Evolutionary conservation across 345 rosid genomes (phyloP).

Genomic region (Nephelium lappaceum): DNA sequence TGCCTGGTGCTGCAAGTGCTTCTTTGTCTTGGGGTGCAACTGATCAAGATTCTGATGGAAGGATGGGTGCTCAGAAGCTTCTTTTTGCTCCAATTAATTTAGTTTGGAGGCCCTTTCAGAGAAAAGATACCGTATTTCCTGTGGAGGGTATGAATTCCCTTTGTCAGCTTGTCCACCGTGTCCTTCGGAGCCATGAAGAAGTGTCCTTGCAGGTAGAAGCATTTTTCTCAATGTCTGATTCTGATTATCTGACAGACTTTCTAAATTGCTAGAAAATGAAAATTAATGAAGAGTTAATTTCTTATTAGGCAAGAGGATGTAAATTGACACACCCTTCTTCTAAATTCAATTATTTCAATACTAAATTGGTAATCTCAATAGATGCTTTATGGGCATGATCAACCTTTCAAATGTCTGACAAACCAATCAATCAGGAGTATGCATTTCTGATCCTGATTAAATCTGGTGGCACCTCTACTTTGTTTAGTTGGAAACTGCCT

Average conservation of each 20-base stretch:
- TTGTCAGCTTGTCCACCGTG: constrained; percentile 68
- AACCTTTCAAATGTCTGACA: not conserved
- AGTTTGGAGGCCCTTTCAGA: constrained; percentile 74
- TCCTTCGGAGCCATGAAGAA: constrained; percentile 80
- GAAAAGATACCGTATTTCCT: constrained; percentile 68
- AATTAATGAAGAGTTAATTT: not conserved
- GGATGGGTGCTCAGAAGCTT: constrained; percentile 57
- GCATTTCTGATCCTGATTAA: not conserved
- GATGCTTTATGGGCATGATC: not conserved
- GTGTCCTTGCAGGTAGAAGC: constrained; percentile 72
- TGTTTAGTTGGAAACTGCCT: not conserved
- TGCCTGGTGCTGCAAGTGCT: constrained; percentile 69
- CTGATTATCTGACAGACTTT: not conserved
- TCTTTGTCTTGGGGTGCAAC: constrained; percentile 73
- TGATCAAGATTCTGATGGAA: constrained; percentile 50
- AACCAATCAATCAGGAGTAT: not conserved
- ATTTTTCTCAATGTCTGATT: not conserved
- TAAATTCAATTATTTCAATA: not conserved
- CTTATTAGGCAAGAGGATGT: not conserved
- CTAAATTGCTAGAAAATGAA: not conserved
- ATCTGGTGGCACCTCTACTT: not conserved
- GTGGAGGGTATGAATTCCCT: constrained; percentile 84
- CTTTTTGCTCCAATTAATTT: constrained; percentile 70
- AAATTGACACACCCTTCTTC: not conserved
- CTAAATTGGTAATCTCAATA: not conserved